Conservation (phyloP, 2,329 filamentous ascomycete species). For the Domatiomyces globalis region DNA sequence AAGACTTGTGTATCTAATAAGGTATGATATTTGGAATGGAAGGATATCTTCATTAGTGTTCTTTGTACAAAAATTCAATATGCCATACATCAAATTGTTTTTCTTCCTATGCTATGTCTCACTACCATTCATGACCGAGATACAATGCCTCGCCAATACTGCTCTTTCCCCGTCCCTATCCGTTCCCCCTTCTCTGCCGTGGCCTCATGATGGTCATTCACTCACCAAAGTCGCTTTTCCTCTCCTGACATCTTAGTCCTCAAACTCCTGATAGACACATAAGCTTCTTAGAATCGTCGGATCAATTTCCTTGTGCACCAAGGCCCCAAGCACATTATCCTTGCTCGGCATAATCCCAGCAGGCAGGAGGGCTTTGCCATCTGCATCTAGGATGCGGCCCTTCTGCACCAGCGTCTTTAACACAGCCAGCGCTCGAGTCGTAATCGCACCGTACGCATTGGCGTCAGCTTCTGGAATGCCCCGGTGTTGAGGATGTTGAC, state of each 20-base stretch:
- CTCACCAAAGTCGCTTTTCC: not conserved
- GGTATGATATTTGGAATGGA: not conserved
- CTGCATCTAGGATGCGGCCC: constrained; percentile 40
- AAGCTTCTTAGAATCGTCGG: constrained; percentile 52
- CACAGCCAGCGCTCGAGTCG: constrained; percentile 52
- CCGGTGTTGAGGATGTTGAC: constrained; percentile 24
- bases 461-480: constrained; percentile 29
- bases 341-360: constrained; percentile 50
- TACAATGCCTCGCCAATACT: not conserved
- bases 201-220: not conserved
- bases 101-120: not conserved
- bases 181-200: not conserved
- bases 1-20: no score
- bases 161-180: not conserved
- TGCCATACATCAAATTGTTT: not conserved
- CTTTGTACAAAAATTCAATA: not conserved
- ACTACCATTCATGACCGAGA: not conserved
- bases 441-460: constrained; percentile 39
- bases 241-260: constrained; percentile 20
- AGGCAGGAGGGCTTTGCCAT: constrained; percentile 39
- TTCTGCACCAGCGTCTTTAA: constrained; percentile 58
- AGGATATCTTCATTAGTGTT: not conserved
- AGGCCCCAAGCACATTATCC: constrained; percentile 51
- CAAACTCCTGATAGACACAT: constrained; percentile 47
- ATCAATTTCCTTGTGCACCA: constrained; percentile 53